Conservation (phyloP, 2,329 filamentous ascomycete genomes). For the Arthrobotrys sinensis region DNA sequence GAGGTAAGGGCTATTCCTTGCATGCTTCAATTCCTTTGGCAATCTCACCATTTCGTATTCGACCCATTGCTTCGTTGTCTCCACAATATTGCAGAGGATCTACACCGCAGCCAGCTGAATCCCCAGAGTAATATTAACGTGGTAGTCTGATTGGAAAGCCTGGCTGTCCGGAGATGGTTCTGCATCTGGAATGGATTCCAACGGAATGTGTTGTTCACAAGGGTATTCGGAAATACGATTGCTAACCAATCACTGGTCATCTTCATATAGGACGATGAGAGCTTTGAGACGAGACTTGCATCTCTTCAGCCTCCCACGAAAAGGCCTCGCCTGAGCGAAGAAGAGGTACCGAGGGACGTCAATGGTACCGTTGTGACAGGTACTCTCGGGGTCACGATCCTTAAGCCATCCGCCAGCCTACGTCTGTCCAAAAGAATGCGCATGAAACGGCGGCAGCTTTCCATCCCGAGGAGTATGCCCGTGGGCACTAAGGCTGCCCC, state of each 20-base stretch:
- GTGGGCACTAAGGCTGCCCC: slow-evolving; percentile 23
- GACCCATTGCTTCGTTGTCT: slow-evolving; percentile 22
- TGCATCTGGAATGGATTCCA: slow-evolving; percentile 13
- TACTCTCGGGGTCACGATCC: slow-evolving; percentile 44
- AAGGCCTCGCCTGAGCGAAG: slow-evolving; percentile 49
- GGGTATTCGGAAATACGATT: slow-evolving; percentile 45
- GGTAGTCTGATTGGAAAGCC: slow-evolving; percentile 44
- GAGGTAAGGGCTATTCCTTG: slow-evolving; percentile 53
- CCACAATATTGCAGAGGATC: slow-evolving; percentile 22
- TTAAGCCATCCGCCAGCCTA: slow-evolving; percentile 57
- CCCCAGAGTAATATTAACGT: slow-evolving; percentile 11
- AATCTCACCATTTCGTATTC: slow-evolving; percentile 45
- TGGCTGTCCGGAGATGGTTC: slow-evolving; percentile 16
- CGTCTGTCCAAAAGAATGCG: slow-evolving; percentile 60
- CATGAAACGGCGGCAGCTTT: slow-evolving; percentile 57
- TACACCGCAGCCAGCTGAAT: slow-evolving; percentile 36
- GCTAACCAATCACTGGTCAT: slow-evolving; percentile 52
- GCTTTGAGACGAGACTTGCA: slow-evolving; percentile 61
- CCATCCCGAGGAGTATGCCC: slow-evolving; percentile 57
- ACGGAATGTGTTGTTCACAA: slow-evolving; percentile 58
- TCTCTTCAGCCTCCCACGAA: slow-evolving; percentile 59
- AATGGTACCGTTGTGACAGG: neutral
- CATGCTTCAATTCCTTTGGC: slow-evolving; percentile 13
- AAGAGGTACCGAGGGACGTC: slow-evolving; percentile 35
- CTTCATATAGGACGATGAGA: slow-evolving; percentile 54